Evolutionary conservation across 208 protist species (phyloP).

Genomic region (Novymonas esmeraldas): DNA sequence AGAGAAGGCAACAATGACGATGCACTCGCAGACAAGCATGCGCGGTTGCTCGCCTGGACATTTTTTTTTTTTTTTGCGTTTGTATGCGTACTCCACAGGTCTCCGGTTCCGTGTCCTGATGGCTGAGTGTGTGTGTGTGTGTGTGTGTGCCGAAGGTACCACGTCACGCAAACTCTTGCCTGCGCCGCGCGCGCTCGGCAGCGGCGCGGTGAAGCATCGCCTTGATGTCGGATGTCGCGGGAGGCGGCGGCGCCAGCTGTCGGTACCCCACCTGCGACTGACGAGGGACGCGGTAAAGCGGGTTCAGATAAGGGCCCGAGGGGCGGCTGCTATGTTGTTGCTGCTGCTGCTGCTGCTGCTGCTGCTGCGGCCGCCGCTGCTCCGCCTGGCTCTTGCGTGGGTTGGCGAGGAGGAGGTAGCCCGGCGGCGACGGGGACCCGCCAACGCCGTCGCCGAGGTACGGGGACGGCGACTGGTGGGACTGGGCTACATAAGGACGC

Average conservation of each 20-base stretch:
- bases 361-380: constrained; percentile 8
- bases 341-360: constrained; percentile 8
- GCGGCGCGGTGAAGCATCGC: constrained; percentile 80
- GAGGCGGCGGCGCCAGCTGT: constrained; percentile 10
- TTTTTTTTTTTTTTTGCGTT: too few species aligned
- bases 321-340: constrained; percentile 2
- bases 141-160: neutral
- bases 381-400: constrained; percentile 19
- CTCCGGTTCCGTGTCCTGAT: neutral
- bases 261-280: constrained; percentile 22
- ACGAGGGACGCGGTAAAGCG: constrained; percentile 42
- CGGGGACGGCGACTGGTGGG: constrained; percentile 6
- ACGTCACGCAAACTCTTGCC: constrained; percentile 14
- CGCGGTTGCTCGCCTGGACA: too few species aligned
- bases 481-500: constrained; percentile 21
- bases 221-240: constrained; percentile 58
- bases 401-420: constrained; percentile 19
- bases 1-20: too few species aligned
- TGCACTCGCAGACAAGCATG: too few species aligned
- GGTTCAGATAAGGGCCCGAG: constrained; percentile 36
- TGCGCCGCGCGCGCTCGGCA: constrained; percentile 64
- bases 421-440: neutral
- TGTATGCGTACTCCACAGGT: too few species aligned
- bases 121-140: neutral
- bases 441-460: constrained; percentile 7